Evolutionary conservation across 2,329 filamentous ascomycete species (phyloP).

Genomic region (Neodidymelliopsis sp.): DNA sequence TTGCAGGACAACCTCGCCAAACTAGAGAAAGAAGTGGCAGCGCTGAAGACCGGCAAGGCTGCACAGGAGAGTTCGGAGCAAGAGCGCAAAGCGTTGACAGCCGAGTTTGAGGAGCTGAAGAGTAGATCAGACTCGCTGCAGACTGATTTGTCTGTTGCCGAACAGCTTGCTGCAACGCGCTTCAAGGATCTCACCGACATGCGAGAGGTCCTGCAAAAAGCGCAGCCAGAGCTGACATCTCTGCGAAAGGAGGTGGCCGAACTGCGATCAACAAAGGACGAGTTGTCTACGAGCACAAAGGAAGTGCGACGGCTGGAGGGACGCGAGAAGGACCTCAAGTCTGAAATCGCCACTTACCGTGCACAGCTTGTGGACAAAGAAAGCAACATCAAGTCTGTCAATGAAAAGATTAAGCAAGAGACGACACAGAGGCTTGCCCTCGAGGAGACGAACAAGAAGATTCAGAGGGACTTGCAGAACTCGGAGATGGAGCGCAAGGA

Average conservation of each 20-base stretch:
- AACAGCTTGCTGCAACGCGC: conserved; percentile 83
- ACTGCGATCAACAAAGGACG: conserved; percentile 77
- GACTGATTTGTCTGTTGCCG: conserved; percentile 83
- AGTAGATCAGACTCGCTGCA: conserved; percentile 73
- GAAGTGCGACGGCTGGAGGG: conserved; percentile 81
- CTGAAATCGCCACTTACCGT: conserved; percentile 74
- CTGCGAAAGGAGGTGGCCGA: conserved; percentile 79
- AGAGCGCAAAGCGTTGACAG: conserved; percentile 64
- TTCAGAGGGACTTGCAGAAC: conserved; percentile 78
- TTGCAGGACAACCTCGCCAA: conserved; percentile 70
- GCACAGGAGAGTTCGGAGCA: conserved; percentile 58
- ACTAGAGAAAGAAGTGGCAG: conserved; percentile 74
- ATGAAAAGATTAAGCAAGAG: conserved; percentile 80
- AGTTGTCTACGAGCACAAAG: conserved; percentile 67
- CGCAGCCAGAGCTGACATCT: conserved; percentile 83
- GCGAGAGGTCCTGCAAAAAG: conserved; percentile 79
- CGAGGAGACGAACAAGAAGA: conserved; percentile 79
- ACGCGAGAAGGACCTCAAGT: conserved; percentile 80
- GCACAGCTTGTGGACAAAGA: conserved; percentile 77
- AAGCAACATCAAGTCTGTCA: conserved; percentile 76
- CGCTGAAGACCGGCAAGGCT: conserved; percentile 59
- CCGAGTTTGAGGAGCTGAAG: conserved; percentile 76
- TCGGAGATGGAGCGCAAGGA: conserved; percentile 83
- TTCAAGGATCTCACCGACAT: conserved; percentile 89
- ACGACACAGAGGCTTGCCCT: conserved; percentile 73